Evolutionary conservation across 768 basidiomycete genomes (phyloP).

Genomic region (Collybiopsis confluens): DNA sequence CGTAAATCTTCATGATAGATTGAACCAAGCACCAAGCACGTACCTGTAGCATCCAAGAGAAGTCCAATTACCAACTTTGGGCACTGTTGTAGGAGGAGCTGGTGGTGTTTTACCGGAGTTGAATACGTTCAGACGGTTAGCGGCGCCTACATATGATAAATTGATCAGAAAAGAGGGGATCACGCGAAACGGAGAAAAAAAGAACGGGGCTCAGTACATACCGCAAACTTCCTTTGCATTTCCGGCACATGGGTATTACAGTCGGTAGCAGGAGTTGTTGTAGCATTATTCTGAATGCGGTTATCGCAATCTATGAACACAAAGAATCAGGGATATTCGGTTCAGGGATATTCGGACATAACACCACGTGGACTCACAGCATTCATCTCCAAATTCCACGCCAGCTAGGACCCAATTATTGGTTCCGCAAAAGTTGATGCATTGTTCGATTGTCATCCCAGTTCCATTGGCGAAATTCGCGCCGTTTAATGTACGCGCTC

Average conservation of each 20-base stretch:
- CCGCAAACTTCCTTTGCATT: slow-evolving; percentile 57
- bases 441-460: slow-evolving; percentile 58
- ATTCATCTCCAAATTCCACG: slow-evolving; percentile 59
- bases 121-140: slow-evolving; percentile 56
- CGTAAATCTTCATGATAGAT: too few species aligned
- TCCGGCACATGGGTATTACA: slow-evolving; percentile 63
- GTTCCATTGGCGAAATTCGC: slow-evolving; percentile 39
- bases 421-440: slow-evolving; percentile 44
- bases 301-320: slow-evolving; percentile 60
- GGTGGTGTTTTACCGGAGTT: slow-evolving; percentile 59
- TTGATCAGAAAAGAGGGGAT: not conserved
- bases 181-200: not conserved
- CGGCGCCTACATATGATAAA: slow-evolving; percentile 24
- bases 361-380: slow-evolving; percentile 40
- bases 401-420: slow-evolving; percentile 61
- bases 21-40: slow-evolving; percentile 22
- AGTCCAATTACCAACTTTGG: slow-evolving; percentile 58
- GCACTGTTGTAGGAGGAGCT: slow-evolving; percentile 45
- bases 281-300: slow-evolving; percentile 39
- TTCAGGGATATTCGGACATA: not conserved
- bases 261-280: slow-evolving; percentile 41
- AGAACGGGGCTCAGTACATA: too few species aligned
- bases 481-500: slow-evolving; percentile 53
- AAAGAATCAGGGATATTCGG: not conserved
- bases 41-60: slow-evolving; percentile 77